Evolutionary conservation across 2,329 filamentous ascomycete species (phyloP), one percentile per base, ranked within the genome.

Genomic region (Ascochyta koolunga): DNA sequence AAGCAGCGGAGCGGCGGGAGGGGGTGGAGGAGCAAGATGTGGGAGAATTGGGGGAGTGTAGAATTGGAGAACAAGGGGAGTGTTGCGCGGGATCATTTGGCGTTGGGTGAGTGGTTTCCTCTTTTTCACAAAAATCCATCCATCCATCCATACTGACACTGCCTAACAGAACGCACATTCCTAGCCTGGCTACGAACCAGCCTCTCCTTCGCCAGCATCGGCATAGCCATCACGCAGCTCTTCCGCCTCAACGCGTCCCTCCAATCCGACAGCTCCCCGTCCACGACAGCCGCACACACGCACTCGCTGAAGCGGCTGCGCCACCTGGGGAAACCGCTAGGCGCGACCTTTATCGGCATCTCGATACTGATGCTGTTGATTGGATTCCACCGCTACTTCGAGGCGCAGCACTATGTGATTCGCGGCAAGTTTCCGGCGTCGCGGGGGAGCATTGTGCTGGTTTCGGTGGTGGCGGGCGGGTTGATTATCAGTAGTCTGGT

Each of bases 31-130:
- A 77, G 77, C 63, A 68, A 69, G 27, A 71, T 84, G 33, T 73
- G 80, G 33, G 83, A 86, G 36, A 84, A 83, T 62, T 88, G 85
- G 61, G 85, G 85, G 16, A 83, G 80, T 55, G 82, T 95, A 45
- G 90, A 93, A 78, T 76, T 95, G 56, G 90, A 95, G 74, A 95
- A 95, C 69, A 93, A 91, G 75, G 90, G 90, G 33, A 91, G 88
- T 69, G 90, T 93, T 33, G 90, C 90, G 10, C 80, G 90, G 66
- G 90, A 95, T 74, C 90, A 95, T 77, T 78, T 95, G 50, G 90
- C 90, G 19, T 77, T 95, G 42, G 89, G 89, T 93, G 76, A 40
- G 77, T 70, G 19, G 22, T 33, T 27, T 19, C 25, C 24, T n/a
- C 32, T 33, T 21, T 16, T 10, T 27, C n/a, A 5, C 22, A 24